Percentiles rank a stretch among this genome's conserved stretches.
phyloP scores from a whole-genome alignment of 768 basidiomycete genomes.

The Holtermanniella nyarrowii region DNA sequence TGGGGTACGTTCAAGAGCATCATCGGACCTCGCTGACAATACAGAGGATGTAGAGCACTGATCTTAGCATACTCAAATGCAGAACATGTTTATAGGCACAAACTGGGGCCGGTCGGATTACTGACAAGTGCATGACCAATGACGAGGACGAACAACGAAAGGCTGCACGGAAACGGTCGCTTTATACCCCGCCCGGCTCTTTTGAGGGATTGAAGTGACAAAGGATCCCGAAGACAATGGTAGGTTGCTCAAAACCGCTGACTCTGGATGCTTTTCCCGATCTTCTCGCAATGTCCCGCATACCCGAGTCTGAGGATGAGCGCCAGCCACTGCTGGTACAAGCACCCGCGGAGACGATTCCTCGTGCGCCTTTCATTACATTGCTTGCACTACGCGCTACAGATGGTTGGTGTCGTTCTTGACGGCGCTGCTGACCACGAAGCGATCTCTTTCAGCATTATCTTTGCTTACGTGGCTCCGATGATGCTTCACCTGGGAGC shows the following conservation, averaged over 20 bases:
- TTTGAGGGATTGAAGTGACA: too few relatives aligned
- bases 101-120: too few relatives aligned
- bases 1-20: slow-evolving; percentile 22
- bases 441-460: neutral
- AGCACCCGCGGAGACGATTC: neutral
- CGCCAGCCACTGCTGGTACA: neutral
- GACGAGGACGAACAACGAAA: too few relatives aligned
- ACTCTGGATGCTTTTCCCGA: too few relatives aligned
- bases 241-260: too few relatives aligned
- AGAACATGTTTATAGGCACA: too few relatives aligned
- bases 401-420: neutral
- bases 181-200: too few relatives aligned
- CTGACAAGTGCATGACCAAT: too few relatives aligned
- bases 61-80: neutral
- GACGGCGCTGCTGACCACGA: neutral
- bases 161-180: too few relatives aligned
- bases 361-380: neutral
- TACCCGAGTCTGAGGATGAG: neutral
- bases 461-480: neutral
- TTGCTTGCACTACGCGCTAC: neutral
- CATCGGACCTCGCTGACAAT: neutral
- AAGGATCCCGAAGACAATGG: too few relatives aligned
- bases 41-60: neutral
- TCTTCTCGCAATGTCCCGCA: too few relatives aligned
- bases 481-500: neutral